Evolutionary conservation across 768 basidiomycete genomes (phyloP).

Genomic region (Lyophyllum shimeji): DNA sequence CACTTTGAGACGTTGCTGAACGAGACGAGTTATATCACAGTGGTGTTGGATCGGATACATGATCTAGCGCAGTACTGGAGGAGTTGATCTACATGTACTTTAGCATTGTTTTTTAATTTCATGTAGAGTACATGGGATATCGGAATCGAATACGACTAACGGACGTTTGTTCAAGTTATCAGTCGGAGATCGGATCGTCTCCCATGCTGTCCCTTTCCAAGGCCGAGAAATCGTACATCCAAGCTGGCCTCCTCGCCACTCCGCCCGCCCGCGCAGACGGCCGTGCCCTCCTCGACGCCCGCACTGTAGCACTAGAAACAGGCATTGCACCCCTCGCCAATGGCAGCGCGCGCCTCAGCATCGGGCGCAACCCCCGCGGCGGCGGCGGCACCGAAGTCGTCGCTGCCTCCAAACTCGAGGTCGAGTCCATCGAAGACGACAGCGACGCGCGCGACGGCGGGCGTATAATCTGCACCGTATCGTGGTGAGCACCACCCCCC

Average conservation of each 20-base stretch:
- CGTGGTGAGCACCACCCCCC: slow-evolving; percentile 58
- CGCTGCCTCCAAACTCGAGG: slow-evolving; percentile 79
- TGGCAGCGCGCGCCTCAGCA: slow-evolving; percentile 73
- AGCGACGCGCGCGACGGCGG: slow-evolving; percentile 54
- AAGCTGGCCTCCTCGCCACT: slow-evolving; percentile 56
- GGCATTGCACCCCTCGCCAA: slow-evolving; percentile 81
- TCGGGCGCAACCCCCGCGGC: slow-evolving; percentile 45
- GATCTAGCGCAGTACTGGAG: slow-evolving; percentile 89
- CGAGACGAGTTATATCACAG: slow-evolving; percentile 92
- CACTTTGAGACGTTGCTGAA: slow-evolving; percentile 93
- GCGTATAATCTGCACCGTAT: slow-evolving; percentile 64
- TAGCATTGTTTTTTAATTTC: not conserved
- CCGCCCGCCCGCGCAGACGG: slow-evolving; percentile 78
- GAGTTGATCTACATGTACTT: slow-evolving; percentile 37
- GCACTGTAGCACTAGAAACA: slow-evolving; percentile 71
- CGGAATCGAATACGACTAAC: too few species aligned
- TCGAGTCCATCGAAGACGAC: slow-evolving; percentile 52
- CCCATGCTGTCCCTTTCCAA: slow-evolving; percentile 59
- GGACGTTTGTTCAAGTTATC: not conserved
- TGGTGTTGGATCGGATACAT: slow-evolving; percentile 92
- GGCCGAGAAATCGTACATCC: slow-evolving; percentile 77
- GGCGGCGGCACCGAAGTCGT: slow-evolving; percentile 76
- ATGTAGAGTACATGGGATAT: not conserved
- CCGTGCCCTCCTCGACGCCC: slow-evolving; percentile 63
- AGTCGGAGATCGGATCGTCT: slow-evolving; percentile 12